A percentile compares a stretch with the other conserved stretches of the same genome.
Conservation (phyloP, 768 basidiomycete species). For the Amanita molliuscula region DNA sequence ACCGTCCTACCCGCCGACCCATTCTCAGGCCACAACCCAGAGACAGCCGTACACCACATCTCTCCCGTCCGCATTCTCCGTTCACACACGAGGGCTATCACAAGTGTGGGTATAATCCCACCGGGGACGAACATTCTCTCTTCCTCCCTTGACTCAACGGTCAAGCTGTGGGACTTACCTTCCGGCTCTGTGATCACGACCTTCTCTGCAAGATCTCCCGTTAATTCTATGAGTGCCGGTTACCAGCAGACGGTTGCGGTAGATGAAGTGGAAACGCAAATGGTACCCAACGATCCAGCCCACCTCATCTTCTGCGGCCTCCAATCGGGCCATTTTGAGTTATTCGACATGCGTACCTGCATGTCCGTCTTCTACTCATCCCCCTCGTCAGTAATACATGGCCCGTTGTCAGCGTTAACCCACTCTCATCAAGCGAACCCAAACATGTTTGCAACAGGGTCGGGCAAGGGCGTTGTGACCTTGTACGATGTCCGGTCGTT, state of each 20-base stretch:
- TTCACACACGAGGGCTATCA: constrained; percentile 58
- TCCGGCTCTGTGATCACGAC: constrained; percentile 36
- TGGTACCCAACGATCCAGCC: neutral
- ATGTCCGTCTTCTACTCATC: constrained; percentile 6
- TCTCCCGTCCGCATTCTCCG: constrained; percentile 50
- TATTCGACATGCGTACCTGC: constrained; percentile 43
- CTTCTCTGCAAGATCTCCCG: constrained; percentile 30
- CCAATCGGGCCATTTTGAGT: constrained; percentile 42
- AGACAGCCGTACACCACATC: constrained; percentile 18
- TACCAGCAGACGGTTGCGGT: too few relatives aligned
- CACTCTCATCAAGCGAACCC: constrained; percentile 23
- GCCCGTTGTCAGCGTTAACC: constrained; percentile 30
- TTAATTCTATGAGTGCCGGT: constrained; percentile 36
- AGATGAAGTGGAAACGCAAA: too few relatives aligned
- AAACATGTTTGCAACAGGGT: constrained; percentile 49
- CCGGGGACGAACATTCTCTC: constrained; percentile 57
- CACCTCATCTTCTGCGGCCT: constrained; percentile 47
- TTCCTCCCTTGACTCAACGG: constrained; percentile 54
- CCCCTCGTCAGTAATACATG: neutral
- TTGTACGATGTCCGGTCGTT: constrained; percentile 47
- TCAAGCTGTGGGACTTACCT: constrained; percentile 67
- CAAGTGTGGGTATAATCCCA: constrained; percentile 52
- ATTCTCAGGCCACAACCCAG: constrained; percentile 15
- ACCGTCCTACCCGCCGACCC: constrained; percentile 53
- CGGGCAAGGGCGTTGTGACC: constrained; percentile 40